Conservation (phyloP, 768 basidiomycete genomes). For the Leccinum pellstonianum region DNA sequence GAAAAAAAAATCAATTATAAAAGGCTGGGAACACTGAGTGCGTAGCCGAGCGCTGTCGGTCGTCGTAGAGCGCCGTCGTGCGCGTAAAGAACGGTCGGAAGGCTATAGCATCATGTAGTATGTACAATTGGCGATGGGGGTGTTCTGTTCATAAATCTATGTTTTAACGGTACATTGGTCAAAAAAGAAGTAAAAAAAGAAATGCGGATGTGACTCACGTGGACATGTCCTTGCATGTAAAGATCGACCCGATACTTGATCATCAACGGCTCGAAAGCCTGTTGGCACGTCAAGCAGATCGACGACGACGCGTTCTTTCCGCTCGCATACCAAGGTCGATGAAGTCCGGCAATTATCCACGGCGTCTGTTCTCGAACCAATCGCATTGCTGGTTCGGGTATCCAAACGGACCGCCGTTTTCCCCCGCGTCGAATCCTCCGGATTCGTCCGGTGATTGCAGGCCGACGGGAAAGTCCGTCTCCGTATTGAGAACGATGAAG, state of each 20-base stretch:
- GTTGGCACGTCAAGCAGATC: conserved; percentile 21
- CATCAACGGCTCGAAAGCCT: conserved; percentile 31
- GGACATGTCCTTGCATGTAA: conserved; percentile 31
- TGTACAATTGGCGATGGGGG: conserved; percentile 27
- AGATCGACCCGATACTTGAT: conserved; percentile 31
- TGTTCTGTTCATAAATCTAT: conserved; percentile 28
- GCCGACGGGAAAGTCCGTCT: conserved; percentile 28
- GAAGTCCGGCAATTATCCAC: conserved; percentile 28
- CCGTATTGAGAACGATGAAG: conserved; percentile 24
- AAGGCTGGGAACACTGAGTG: too few species aligned
- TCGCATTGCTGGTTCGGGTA: conserved; percentile 28
- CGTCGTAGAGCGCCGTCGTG: too few species aligned
- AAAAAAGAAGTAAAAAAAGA: neutral
- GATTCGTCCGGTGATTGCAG: conserved; percentile 24
- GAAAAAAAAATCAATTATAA: too few species aligned
- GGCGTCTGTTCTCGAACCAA: conserved; percentile 30
- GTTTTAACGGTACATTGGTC: neutral
- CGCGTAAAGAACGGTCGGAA: too few species aligned
- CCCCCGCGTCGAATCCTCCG: conserved; percentile 22
- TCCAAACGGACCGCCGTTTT: conserved; percentile 27
- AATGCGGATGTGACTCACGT: conserved; percentile 12
- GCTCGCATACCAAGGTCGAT: conserved; percentile 28
- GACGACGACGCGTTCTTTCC: conserved; percentile 5
- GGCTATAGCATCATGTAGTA: neutral
- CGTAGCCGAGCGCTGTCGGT: too few species aligned